Evolutionary conservation across 805 yeast genomes (phyloP), one percentile per base, ranked within the genome.

Genomic region (Barnettozyma wickerhamii): DNA sequence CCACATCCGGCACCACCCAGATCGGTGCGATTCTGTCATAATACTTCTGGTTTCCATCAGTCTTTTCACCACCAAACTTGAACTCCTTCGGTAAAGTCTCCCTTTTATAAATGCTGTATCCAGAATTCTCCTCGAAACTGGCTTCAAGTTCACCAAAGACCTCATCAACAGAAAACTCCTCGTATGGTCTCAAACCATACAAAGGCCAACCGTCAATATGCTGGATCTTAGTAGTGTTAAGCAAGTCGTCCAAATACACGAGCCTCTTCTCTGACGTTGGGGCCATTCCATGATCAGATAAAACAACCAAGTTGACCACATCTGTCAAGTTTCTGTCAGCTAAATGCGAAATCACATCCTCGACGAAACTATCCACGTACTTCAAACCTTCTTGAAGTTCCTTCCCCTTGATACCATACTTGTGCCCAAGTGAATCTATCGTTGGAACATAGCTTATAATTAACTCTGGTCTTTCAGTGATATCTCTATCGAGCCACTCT

Each of bases 241-340:
- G 62, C 14, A 86, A 46, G 48, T 88, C 93, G 58, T 88, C 96
- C 45, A 90, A 60, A 46, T 77, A 77, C 2, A 89, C 63, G 10
- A 86, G 59, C 45, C 95, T 65, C 10, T 79, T 75, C 47, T 79
- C 74, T 1, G 86, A 73, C 2, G 95, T 84, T 6, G 95, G 91
- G 0, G 95, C 82, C 95, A 88, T 89, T 10, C 96, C 96, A 58
- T 89, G 96, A 59, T 90, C 96, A 33, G 95, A 85, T 4, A 90
- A 84, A 32, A 90, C 65, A 0, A 91, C 63, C 17, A 90, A 62
- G 57, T 91, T 90, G 15, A 84, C 84, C 31, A 87, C 70, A 18
- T 78, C 69, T 0, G 72, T 63, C 44, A 88, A 63, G 49, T 84
- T 79, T 41, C 95, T 67, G 15, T 58, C 53, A 1, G 55, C 43